Base-by-base conservation (phyloP, 768 basidiomycete species). In the Collybia nuda region DNA sequence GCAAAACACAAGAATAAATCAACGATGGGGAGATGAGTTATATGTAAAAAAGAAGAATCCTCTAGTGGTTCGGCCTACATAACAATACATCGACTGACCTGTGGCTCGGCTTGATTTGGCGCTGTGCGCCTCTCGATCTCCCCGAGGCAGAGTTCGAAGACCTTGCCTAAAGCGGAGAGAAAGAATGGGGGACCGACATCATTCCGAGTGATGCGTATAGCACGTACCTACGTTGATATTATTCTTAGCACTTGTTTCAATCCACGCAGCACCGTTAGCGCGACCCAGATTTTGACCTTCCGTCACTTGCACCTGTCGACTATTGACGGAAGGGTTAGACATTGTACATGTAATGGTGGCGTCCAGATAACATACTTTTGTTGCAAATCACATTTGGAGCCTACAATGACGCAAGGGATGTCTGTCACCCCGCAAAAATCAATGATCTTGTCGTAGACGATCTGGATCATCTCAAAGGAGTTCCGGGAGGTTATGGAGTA, bases 381-480 rank as follows among this genome's bases (percentile, higher is more conserved):
- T 40, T 77, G 72, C 56, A 98, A 72, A 75, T 98, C 96, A 40
- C 79, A 76, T 77, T 98, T 98, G 55, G 95, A 87, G 29, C 94
- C 95, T 43, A 96, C 95, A 55, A 98, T 85, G 39, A 98, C 93
- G 67, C 93, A 93, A 14, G 95, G 93, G 50, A 98, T 86, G 56
- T 85, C 84, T 48, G 82, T 81, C 46, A 90, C 75, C 39, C 95
- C 96, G 52, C 88, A 90, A 63, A 90, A 98, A 68, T 93, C 85
- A 60, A 93, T 71, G 58, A 99, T 95, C 80, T 98, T 99, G 78
- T 98, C 94, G 64, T 98, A 86, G 29, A 98, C 84, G 67, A 91
- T 86, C 65, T 88, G 84, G 58, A 98, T 80, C 92, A 98, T 97
- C 60, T 98, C 88, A 75, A 97, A 98, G 7, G 91, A 93, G 61